These are phyloP conservation scores for Entonaema liquescens DNA, from an alignment of 495 filamentous ascomycete genomes.

Conservation along the genomic window DNA sequence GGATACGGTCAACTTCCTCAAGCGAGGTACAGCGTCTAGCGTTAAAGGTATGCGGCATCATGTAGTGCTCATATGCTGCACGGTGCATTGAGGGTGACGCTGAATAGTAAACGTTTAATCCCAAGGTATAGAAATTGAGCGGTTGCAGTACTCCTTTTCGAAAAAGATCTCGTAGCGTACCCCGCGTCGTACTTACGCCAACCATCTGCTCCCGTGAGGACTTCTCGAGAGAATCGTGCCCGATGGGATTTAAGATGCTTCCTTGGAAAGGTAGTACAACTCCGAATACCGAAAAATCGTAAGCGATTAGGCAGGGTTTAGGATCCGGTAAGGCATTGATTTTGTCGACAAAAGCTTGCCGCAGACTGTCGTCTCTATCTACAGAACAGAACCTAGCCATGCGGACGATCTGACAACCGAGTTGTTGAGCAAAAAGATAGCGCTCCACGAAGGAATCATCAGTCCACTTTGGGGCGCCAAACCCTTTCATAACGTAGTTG, in stretches of 20 bases:
- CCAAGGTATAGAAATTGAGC: constrained; percentile 77
- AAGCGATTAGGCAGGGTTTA: constrained; percentile 71
- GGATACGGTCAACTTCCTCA: constrained; percentile 68
- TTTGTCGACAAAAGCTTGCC: constrained; percentile 64
- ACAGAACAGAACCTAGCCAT: constrained; percentile 69
- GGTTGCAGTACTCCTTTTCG: constrained; percentile 67
- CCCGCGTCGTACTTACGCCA: constrained; percentile 53
- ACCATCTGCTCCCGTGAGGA: constrained; percentile 54
- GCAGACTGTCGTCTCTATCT: constrained; percentile 65
- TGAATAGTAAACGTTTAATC: constrained; percentile 77
- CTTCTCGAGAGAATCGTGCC: constrained; percentile 68
- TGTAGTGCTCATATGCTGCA: constrained; percentile 74
- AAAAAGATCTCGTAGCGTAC: constrained; percentile 65
- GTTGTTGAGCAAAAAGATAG: constrained; percentile 64
- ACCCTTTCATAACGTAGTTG: constrained; percentile 62
- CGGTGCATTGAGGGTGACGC: constrained; percentile 83
- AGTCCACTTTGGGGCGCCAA: constrained; percentile 67
- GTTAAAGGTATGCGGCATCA: constrained; percentile 76
- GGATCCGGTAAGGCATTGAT: constrained; percentile 60
- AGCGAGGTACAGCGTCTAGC: constrained; percentile 70
- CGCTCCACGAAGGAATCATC: constrained; percentile 64
- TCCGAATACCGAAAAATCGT: constrained; percentile 75
- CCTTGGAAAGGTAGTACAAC: constrained; percentile 74
- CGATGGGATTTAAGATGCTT: constrained; percentile 71
- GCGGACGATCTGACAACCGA: constrained; percentile 76